A percentile compares a stretch with the other conserved stretches of the same genome.
Evolutionary conservation across 2,329 filamentous ascomycete genomes (phyloP).

Genomic region (Orbilia quercus): DNA sequence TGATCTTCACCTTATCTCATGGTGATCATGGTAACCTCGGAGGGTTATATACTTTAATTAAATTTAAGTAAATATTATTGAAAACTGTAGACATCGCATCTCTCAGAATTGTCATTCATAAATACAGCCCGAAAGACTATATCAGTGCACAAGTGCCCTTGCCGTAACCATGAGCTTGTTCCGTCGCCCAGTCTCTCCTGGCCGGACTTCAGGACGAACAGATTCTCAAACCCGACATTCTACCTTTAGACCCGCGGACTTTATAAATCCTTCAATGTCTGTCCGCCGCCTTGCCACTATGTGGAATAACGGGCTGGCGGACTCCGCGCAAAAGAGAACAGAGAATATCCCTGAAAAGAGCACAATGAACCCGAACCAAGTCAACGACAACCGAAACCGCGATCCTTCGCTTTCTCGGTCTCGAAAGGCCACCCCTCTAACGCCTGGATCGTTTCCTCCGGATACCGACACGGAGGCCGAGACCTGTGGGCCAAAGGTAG

Average conservation of each 20-base stretch:
- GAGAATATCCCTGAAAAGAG: background rate
- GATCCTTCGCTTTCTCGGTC: background rate
- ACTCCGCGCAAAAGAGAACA: background rate
- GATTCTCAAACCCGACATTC: no score
- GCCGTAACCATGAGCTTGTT: slow-evolving; percentile 1
- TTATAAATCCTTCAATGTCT: slow-evolving; percentile 8
- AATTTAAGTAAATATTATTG: background rate
- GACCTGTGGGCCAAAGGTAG: background rate
- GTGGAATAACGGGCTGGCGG: slow-evolving; percentile 8
- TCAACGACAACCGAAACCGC: background rate
- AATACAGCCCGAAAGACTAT: no score
- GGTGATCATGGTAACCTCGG: background rate
- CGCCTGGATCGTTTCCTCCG: background rate
- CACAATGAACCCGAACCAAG: background rate
- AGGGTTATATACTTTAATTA: background rate
- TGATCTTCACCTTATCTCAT: background rate
- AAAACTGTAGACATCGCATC: background rate
- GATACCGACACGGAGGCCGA: background rate
- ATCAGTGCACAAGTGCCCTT: background rate
- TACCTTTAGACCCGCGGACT: background rate
- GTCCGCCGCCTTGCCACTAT: slow-evolving; percentile 22
- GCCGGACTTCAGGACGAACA: no score
- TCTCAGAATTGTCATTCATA: no score
- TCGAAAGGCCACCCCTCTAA: background rate
- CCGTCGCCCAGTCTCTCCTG: background rate